phyloP scores from a whole-genome alignment of 2,329 filamentous ascomycete genomes.

The Tolypocladium ophioglossoides region DNA sequence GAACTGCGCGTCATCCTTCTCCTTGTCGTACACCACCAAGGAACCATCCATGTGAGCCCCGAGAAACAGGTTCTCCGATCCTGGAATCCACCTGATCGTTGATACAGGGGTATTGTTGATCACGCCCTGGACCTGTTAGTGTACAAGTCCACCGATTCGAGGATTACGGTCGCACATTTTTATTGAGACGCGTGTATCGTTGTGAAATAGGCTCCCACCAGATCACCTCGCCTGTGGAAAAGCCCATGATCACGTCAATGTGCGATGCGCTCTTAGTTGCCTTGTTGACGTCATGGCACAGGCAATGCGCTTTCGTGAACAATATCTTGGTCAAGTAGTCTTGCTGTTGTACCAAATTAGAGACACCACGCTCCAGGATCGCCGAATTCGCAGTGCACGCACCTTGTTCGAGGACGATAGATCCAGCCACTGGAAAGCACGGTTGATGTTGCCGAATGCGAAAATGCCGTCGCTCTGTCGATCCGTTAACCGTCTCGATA shows the following conservation, averaged over 20 bases:
- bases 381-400: conserved; percentile 3
- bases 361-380: not conserved
- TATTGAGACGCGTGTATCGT: conserved; percentile 90
- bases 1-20: conserved; percentile 82
- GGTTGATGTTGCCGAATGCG: conserved; percentile 90
- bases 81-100: conserved; percentile 86
- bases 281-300: conserved; percentile 87
- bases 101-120: conserved; percentile 81
- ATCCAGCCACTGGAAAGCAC: conserved; percentile 94
- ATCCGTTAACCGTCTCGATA: conserved; percentile 71
- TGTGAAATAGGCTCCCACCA: conserved; percentile 98
- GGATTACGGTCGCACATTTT: conserved; percentile 54
- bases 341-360: conserved; percentile 39
- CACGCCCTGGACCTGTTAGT: conserved; percentile 46
- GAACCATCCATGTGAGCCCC: conserved; percentile 88
- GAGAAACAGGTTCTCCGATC: conserved; percentile 86
- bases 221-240: conserved; percentile 92
- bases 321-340: conserved; percentile 93
- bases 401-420: conserved; percentile 65
- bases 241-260: conserved; percentile 88
- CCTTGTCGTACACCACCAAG: conserved; percentile 91
- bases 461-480: conserved; percentile 70
- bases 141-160: not conserved
- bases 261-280: conserved; percentile 70
- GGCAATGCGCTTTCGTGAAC: conserved; percentile 90